These are phyloP conservation scores for Boletellus ananiceps DNA, from an alignment of 768 basidiomycete genomes.

Conservation along the genomic window DNA sequence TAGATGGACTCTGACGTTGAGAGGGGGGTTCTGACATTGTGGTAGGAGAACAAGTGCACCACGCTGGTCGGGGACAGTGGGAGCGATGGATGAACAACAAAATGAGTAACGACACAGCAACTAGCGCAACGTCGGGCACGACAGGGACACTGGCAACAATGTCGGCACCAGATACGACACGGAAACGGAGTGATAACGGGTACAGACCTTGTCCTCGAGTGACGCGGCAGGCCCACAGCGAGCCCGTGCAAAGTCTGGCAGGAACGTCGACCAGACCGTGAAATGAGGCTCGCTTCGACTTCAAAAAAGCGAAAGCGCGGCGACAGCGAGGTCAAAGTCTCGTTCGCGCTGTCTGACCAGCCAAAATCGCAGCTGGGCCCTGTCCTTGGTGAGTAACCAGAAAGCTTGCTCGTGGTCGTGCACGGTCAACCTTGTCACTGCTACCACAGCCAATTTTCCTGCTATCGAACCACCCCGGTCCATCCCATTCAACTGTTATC, in stretches of 20 bases:
- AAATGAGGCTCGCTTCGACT: conserved; percentile 21
- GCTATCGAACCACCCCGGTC: conserved; percentile 52
- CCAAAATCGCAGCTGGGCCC: conserved; percentile 42
- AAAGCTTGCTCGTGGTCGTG: conserved; percentile 25
- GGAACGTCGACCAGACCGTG: conserved; percentile 15
- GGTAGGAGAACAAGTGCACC: conserved; percentile 16
- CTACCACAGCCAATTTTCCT: conserved; percentile 56
- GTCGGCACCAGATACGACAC: conserved; percentile 12
- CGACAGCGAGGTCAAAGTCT: conserved; percentile 31
- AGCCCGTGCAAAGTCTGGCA: conserved; percentile 3
- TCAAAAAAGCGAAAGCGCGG: conserved; percentile 51
- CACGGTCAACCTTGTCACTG: conserved; percentile 9
- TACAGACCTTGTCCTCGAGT: conserved; percentile 23
- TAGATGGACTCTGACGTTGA: conserved; percentile 27
- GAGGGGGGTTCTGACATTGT: conserved; percentile 29
- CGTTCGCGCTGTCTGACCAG: conserved; percentile 35
- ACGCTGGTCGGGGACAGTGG: conserved; percentile 14
- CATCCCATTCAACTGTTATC: conserved; percentile 62
- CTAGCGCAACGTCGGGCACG: conserved; percentile 19
- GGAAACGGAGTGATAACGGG: background rate
- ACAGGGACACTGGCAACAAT: conserved; percentile 8
- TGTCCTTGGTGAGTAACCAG: conserved; percentile 43
- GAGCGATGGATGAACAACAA: conserved; percentile 16
- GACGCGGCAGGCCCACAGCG: conserved; percentile 11
- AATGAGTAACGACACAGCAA: conserved; percentile 21